Base-by-base conservation (phyloP, 495 filamentous ascomycete species). In the Daldinia grandis region DNA sequence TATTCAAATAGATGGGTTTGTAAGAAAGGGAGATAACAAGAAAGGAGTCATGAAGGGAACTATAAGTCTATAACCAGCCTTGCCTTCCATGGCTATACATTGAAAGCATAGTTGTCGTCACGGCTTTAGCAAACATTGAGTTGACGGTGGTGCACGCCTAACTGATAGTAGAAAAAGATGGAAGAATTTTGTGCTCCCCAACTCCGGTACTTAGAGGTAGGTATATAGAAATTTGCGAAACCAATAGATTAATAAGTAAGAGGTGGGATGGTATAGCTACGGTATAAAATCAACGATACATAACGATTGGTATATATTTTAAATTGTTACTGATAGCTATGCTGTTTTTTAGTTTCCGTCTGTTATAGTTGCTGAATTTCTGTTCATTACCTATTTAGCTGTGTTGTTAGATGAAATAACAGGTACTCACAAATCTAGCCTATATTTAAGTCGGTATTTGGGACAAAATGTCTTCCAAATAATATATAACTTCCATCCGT, bases 161-260 rank as follows among this genome's bases (percentile, higher is more conserved):
- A 50, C 49, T 24, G 37, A 31, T 14, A 35, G 28, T 5, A 30
- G 21, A 61, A 35, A 50, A 66, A 57, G 30, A 42, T 50, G 54
- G 21, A 54, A 59, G 31, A 51, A 30, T 56, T 64, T 64, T 65
- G 68, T 66, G 44, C 55, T 56, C 54, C 68, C 58, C 58, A 65
- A 53, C 58, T 59, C 53, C 24, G 38, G 42, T 65, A 60, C 33
- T 68, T 71, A n/a, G n/a, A n/a, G n/a, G n/a, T n/a, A n/a, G n/a
- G n/a, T n/a, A 61, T 50, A 61, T 57, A 35, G 58, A 47, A 51
- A 65, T 21, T 14, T 31, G 10, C 37, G 27, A 53, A 53, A 53
- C 49, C 49, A 15, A 8, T 30, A 30, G 49, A 53, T 53, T 28
- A 28, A 28, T n/a, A 53, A 30, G 10, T 51, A 4, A 51, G 49